A percentile compares a stretch with the other conserved stretches of the same genome.
Conservation (phyloP, 148 eudicot species). For the Cornus kousa region DNA sequence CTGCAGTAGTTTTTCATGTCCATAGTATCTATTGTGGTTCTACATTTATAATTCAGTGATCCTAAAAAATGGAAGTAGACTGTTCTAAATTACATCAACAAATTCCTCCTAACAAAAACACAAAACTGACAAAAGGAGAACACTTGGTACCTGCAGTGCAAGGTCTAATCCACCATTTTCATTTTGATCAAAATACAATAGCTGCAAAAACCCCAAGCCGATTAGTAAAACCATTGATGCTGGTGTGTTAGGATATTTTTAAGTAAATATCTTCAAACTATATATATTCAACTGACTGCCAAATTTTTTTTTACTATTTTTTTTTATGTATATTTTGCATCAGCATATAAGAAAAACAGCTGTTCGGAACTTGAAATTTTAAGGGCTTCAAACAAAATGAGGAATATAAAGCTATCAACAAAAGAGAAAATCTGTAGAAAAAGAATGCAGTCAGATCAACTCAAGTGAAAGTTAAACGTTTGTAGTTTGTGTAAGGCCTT, state of each 20-base stretch:
- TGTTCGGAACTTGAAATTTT: background rate
- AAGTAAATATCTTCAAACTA: background rate
- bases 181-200: constrained; percentile 81
- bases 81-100: background rate
- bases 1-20: background rate
- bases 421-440: too few relatives aligned
- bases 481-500: too few relatives aligned
- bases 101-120: background rate
- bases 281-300: background rate
- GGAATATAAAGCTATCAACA: too few relatives aligned
- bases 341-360: background rate
- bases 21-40: background rate
- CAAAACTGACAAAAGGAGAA: too few relatives aligned
- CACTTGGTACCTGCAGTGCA: constrained; percentile 70
- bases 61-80: background rate
- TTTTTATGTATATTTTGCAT: background rate
- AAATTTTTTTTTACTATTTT: too few relatives aligned
- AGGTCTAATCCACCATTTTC: constrained; percentile 87
- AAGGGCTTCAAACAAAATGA: background rate
- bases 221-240: constrained; percentile 4
- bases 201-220: constrained; percentile 49
- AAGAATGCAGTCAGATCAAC: too few relatives aligned
- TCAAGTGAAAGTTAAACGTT: too few relatives aligned
- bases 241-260: background rate
- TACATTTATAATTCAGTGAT: background rate